Evolutionary conservation across 495 filamentous ascomycete genomes (phyloP), one percentile per base, ranked within the genome.

Genomic region (Neurospora sp.): DNA sequence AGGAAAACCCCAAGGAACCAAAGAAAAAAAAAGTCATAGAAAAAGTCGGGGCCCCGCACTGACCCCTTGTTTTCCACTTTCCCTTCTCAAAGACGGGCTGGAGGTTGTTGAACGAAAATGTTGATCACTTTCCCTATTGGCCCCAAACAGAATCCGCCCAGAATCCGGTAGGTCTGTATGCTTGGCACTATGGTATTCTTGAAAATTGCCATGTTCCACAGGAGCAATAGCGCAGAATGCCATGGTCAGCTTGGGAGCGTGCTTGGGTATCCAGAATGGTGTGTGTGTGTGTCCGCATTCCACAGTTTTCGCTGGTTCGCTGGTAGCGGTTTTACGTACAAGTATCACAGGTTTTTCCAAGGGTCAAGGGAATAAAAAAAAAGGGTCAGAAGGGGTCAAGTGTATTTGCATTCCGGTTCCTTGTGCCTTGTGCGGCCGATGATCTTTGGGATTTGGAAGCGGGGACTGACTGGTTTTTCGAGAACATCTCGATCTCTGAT

Each of bases 191-290:
- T 78, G 77, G 77, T 69, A 76, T 77, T 79, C 44, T 76, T 31
- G 31, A 42, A 73, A 79, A 75, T 79, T 66, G 70, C 77, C 77
- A 78, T 79, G 76, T 78, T 75, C 60, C 73, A 73, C 74, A 70
- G 39, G 37, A 35, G 54, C 54, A 35, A 66, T 35, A 66, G 54
- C 54, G 54, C 70, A 60, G 49, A 79, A 77, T 77, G 18, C 60
- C 35, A 23, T 73, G 72, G 20, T 70, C n/a, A 39, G 69, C 31
- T 41, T 70, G 69, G 66, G 27, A 35, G 27, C 27, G 16, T 54
- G 46, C 20, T 54, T 54, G 46, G 49, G 49, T 60, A 12, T 14
- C 20, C 20, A 60, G 23, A 31, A 31, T 60, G 11, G 49, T 12
- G 20, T 27, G 20, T 60, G 20, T 60, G 20, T 54, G 46, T 23